Base-by-base conservation (phyloP, 768 basidiomycete genomes). In the Pseudohyphozyma bogoriensis region DNA sequence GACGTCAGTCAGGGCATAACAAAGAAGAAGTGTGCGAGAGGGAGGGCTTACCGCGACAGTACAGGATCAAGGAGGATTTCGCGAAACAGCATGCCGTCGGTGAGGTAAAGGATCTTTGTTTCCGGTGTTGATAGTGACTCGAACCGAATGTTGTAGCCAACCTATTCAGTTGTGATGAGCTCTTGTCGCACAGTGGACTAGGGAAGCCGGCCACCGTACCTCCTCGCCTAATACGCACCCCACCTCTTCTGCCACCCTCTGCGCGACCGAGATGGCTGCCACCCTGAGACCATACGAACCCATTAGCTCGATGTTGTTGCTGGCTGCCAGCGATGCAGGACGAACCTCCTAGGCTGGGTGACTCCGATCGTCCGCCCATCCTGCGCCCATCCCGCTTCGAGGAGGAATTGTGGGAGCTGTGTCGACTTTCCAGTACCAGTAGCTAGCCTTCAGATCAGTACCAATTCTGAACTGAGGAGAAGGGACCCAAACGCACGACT, bases 341-440 rank as follows among this genome's bases (percentile, higher is more conserved):
- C 57, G 33, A 11, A 62, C 61, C 93, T 79, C 52, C 93, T 79
- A 15, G 93, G 93, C 73, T 96, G 93, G 1, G 93, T 96, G 72
- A 92, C 92, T 6, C 86, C 91, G 69, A 96, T 87, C 9, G 89
- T 79, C 68, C 82, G 84, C 9, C 88, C 89, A 45, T 86, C 80
- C 3, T 79, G 74, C 18, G 89, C 85, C 93, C 93, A 96, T 13
- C 90, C 91, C 9, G 87, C 82, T 77, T 97, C 90, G 59, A 85
- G 78, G 20, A 97, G 81, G 74, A 88, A 99, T 74, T 97, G 95
- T 2, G 95, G 93, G 47, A 99, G 79, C 74, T 99, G 93, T 65
- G 93, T 99, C 10, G 91, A 93, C 76, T 99, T 97, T 49, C 95
- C 95, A 60, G 88, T 95, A 4, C 95, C 95, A 0, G 95, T 97